phyloP scores from a whole-genome alignment of 2,329 filamentous ascomycete species.

The Trichoderma semiorbis region DNA sequence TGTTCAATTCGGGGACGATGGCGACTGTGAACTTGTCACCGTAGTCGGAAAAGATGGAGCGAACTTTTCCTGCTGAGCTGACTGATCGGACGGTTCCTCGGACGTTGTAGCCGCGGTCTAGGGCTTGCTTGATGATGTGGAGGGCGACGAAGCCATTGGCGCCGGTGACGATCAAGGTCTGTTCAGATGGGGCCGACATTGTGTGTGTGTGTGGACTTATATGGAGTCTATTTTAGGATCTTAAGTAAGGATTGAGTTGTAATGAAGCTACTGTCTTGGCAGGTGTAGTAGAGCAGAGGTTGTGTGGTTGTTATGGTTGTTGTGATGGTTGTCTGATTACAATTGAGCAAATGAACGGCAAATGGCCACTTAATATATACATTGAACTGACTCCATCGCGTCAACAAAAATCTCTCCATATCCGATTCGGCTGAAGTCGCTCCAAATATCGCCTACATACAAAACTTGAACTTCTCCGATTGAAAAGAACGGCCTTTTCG shows the following conservation, averaged over 20 bases:
- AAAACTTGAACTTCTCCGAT: background rate
- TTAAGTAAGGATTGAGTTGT: background rate
- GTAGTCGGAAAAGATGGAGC: background rate
- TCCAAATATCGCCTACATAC: background rate
- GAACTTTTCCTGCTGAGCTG: background rate
- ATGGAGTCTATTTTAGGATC: background rate
- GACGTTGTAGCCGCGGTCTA: slow-evolving; percentile 13
- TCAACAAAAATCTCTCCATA: background rate
- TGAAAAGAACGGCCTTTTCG: background rate
- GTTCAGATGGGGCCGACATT: slow-evolving; percentile 11
- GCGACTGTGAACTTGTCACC: slow-evolving; percentile 36
- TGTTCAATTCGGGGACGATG: slow-evolving; percentile 70
- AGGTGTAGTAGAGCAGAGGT: background rate
- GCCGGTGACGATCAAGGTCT: slow-evolving; percentile 19
- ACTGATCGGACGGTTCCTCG: slow-evolving; percentile 11
- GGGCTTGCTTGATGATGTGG: slow-evolving; percentile 16
- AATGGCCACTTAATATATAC: background rate
- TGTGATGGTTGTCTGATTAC: background rate
- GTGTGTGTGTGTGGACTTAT: background rate
- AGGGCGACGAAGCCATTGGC: slow-evolving; percentile 19
- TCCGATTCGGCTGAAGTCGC: background rate
- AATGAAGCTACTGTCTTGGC: background rate
- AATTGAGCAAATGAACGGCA: background rate
- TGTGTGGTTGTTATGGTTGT: background rate
- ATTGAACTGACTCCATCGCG: background rate